Base-by-base conservation (phyloP, 2,329 filamentous ascomycete species). In the Bisporella sp. region DNA sequence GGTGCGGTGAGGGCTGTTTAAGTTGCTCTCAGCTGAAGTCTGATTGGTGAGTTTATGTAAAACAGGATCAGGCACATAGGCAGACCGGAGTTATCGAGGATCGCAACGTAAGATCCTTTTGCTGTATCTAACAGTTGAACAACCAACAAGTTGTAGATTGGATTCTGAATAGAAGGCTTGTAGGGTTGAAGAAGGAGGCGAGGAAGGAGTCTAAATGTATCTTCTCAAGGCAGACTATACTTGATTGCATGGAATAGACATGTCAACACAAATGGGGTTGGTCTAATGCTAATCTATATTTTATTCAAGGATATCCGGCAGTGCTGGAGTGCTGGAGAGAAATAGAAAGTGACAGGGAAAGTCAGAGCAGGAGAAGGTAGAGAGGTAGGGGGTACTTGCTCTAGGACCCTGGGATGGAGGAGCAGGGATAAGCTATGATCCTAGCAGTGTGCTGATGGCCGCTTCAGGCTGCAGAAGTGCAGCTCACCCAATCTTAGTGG, bases 11-110 rank as follows among this genome's bases (percentile, higher is more conserved):
- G 28, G 29, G 32, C 21, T 33, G 41, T 29, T 52, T 48, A 41
- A 32, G 12, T 32, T 33, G 37, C 29, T 39, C 12, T 35, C 31
- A 39, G 30, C n/a, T 39, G 35, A 33, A 47, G 50, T 39, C 44
- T 59, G 52, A 57, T 56, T 56, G 53, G 53, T 53, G 48, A 56
- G 31, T 41, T 53, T 51, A 54, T 52, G 42, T 49, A 46, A 45
- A 28, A 40, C 8, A 39, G 41, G 31, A 13, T 35, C 30, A 46
- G 53, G 51, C 51, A 52, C 44, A 48, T 47, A 47, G 51, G 21
- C 21, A 21, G 21, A 21, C 21, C 21, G 21, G 21, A 21, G 21
- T 21, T 21, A 21, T 21, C 21, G 21, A 21, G 21, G 21, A 21
- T 21, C 21, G 21, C 21, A 21, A 21, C 21, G 21, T 21, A 21